Evolutionary conservation across 257 asterid species (phyloP).

Genomic region (Paulownia fortunei): DNA sequence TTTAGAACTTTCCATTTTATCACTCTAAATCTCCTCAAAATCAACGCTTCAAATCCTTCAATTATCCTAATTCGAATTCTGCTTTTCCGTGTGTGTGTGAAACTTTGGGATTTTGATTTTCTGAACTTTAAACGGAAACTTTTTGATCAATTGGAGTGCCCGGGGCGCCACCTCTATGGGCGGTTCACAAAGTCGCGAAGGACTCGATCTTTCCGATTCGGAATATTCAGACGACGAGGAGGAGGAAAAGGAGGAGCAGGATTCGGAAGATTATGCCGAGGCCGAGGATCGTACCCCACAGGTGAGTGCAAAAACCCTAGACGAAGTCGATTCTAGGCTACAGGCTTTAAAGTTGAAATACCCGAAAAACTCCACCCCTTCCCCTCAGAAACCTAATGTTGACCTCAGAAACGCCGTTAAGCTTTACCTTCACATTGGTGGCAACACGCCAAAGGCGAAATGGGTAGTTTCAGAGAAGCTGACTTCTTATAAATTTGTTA

Average conservation of each 20-base stretch:
- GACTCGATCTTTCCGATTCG: conserved; percentile 89
- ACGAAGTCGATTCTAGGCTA: conserved; percentile 74
- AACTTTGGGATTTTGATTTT: neutral
- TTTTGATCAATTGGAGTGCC: neutral
- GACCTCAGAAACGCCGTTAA: conserved; percentile 62
- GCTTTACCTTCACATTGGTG: conserved; percentile 85
- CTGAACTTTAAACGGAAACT: neutral
- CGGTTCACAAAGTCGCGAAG: conserved; percentile 95
- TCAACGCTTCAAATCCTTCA: conserved; percentile 27
- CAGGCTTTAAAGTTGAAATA: conserved; percentile 77
- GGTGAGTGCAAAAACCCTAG: conserved; percentile 54
- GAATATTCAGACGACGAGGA: conserved; percentile 70
- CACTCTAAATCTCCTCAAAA: conserved; percentile 38
- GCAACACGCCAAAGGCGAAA: conserved; percentile 91
- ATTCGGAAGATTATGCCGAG: conserved; percentile 52
- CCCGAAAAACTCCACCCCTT: conserved; percentile 37
- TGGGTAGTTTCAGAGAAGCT: conserved; percentile 84
- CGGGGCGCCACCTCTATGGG: conserved; percentile 58
- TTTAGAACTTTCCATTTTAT: conserved; percentile 1
- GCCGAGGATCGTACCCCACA: conserved; percentile 47
- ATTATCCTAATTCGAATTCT: conserved; percentile 5
- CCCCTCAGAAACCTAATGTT: conserved; percentile 39
- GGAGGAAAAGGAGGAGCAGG: conserved; percentile 55
- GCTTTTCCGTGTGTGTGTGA: neutral
- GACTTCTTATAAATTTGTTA: conserved; percentile 57